These are phyloP conservation scores for Lentinus polychrous DNA, from an alignment of 1,284 basidiomycete genomes.

Conservation along the genomic window DNA sequence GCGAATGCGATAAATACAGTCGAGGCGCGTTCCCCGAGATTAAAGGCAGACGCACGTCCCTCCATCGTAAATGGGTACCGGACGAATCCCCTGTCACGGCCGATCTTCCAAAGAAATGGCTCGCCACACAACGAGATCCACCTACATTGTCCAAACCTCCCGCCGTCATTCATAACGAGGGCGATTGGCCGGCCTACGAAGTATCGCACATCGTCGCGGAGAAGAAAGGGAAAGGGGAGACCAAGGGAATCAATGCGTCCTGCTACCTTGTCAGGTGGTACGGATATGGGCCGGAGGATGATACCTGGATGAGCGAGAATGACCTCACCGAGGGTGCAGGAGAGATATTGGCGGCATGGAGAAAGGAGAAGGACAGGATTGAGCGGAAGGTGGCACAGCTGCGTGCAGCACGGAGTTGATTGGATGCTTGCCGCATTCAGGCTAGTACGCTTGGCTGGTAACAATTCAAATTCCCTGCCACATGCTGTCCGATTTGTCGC, in stretches of 20 bases:
- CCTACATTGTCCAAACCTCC: constrained; percentile 13
- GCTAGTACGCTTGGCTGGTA: too few species aligned
- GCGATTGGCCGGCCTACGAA: constrained; percentile 22
- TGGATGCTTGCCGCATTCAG: too few species aligned
- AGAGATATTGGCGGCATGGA: constrained; percentile 28
- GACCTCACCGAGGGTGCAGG: constrained; percentile 28
- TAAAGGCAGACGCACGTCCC: constrained; percentile 21
- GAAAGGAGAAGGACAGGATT: constrained; percentile 17
- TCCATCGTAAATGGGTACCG: constrained; percentile 17
- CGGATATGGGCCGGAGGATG: constrained; percentile 38
- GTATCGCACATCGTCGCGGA: constrained; percentile 31
- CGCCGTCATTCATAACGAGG: constrained; percentile 13
- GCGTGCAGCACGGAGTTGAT: constrained; percentile 5
- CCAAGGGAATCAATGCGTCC: background rate
- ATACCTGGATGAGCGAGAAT: constrained; percentile 35
- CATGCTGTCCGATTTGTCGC: too few species aligned
- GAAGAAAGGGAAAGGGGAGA: constrained; percentile 10
- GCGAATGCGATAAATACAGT: constrained; percentile 38
- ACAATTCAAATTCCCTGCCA: too few species aligned
- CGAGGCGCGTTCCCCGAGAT: constrained; percentile 26
- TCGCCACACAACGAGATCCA: constrained; percentile 5
- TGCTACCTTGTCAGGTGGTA: constrained; percentile 40
- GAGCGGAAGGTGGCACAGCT: constrained; percentile 20
- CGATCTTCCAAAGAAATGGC: constrained; percentile 28
- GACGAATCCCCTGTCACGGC: constrained; percentile 18